These are phyloP conservation scores for Asclepias syriaca DNA, from an alignment of 257 asterid species.

Conservation along the genomic window DNA sequence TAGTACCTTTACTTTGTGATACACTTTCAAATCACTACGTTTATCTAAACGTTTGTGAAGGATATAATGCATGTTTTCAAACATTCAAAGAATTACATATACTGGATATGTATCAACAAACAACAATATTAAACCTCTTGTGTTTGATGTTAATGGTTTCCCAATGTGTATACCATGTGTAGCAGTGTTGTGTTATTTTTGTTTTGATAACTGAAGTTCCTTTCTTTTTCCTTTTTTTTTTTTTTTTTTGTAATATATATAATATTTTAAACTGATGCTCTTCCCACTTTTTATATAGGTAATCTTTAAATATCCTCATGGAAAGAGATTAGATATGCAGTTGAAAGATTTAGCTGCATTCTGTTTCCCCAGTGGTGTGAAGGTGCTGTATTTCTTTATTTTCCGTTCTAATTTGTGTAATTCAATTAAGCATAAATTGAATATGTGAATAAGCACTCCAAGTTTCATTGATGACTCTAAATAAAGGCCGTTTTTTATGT, in stretches of 20 bases:
- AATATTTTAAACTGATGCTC: slow-evolving; percentile 2
- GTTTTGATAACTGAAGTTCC: background rate
- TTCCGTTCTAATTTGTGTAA: background rate
- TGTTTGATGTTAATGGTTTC: background rate
- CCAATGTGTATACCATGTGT: background rate
- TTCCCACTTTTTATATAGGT: slow-evolving; percentile 33
- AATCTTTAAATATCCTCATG: slow-evolving; percentile 78
- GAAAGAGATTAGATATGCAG: slow-evolving; percentile 58
- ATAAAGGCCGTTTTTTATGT: background rate
- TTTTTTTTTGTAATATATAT: background rate
- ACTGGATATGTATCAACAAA: background rate
- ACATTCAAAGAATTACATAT: background rate
- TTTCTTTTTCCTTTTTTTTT: too few relatives aligned
- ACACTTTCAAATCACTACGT: background rate
- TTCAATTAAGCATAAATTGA: background rate
- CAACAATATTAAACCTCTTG: background rate
- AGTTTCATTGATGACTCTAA: background rate
- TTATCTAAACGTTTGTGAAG: background rate
- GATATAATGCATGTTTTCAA: background rate
- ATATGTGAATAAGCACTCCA: background rate
- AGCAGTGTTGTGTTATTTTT: background rate
- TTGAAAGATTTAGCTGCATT: slow-evolving; percentile 75
- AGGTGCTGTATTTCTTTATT: slow-evolving; percentile 41
- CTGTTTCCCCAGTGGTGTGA: slow-evolving; percentile 87
- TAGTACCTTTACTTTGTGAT: background rate